A percentile compares a stretch with the other conserved stretches of the same genome.
These are phyloP conservation scores for Didymella glomerata DNA, from an alignment of 2,329 filamentous ascomycete genomes.

Conservation along the genomic window DNA sequence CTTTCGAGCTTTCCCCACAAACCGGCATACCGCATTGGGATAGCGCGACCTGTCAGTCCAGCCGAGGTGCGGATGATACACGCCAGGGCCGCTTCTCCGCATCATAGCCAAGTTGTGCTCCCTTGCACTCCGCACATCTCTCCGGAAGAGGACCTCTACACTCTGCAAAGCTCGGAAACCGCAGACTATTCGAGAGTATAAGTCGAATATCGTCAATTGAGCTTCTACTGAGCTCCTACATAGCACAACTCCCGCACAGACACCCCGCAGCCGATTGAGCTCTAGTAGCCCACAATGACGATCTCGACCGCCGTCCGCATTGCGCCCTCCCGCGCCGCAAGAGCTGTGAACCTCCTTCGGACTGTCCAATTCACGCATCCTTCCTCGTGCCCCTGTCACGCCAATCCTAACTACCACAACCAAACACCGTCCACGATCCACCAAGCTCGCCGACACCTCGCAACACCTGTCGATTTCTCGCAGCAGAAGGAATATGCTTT, in stretches of 20 bases:
- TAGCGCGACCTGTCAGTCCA: slow-evolving; percentile 3
- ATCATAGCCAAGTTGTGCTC: slow-evolving; percentile 1
- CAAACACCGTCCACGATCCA: slow-evolving; percentile 50
- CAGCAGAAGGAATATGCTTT: slow-evolving; percentile 96
- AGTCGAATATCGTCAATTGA: neutral
- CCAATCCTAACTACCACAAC: slow-evolving; percentile 80
- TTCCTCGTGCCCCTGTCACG: slow-evolving; percentile 93
- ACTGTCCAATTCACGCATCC: slow-evolving; percentile 93
- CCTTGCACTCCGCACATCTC: slow-evolving; percentile 13
- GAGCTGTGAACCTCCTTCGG: slow-evolving; percentile 77
- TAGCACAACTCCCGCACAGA: neutral
- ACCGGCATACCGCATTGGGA: slow-evolving; percentile 9
- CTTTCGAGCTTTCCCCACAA: slow-evolving; percentile 12
- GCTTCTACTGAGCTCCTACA: neutral
- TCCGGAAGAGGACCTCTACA: neutral
- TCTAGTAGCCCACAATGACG: slow-evolving; percentile 12
- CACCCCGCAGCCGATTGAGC: slow-evolving; percentile 7
- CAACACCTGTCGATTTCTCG: slow-evolving; percentile 76
- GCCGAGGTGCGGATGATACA: slow-evolving; percentile 18
- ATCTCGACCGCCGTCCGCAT: slow-evolving; percentile 39
- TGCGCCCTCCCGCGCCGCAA: slow-evolving; percentile 58
- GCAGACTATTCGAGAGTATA: neutral
- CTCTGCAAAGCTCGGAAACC: neutral
- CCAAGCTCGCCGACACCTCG: slow-evolving; percentile 68
- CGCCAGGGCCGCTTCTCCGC: slow-evolving; percentile 20